A percentile compares a stretch with the other conserved stretches of the same genome.
Evolutionary conservation across 331 rosid species (phyloP).

Genomic region (Erythrophleum ivorense): DNA sequence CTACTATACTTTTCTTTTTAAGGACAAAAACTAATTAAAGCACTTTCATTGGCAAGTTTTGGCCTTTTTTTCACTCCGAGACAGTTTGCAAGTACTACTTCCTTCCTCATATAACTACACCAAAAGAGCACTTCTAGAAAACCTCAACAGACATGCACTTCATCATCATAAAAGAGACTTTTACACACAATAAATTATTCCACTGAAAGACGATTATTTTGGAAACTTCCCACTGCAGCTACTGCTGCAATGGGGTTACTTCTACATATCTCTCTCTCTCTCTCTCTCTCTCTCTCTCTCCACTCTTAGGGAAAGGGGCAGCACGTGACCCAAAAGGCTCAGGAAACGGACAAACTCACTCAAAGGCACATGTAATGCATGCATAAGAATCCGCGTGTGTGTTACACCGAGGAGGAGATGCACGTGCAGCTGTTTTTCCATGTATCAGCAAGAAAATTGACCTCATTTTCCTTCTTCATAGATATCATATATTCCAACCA

Average conservation of each 20-base stretch:
- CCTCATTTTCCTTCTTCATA: too few relatives aligned
- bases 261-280: not conserved
- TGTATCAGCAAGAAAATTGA: not conserved
- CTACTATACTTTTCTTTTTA: not conserved
- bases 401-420: constrained; percentile 32
- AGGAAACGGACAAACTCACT: constrained; percentile 50
- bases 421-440: constrained; percentile 46
- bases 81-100: not conserved
- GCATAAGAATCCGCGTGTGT: constrained; percentile 52
- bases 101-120: not conserved
- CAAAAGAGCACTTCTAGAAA: constrained; percentile 4
- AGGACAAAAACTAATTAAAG: not conserved
- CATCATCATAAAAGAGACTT: too few relatives aligned
- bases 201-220: not conserved
- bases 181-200: too few relatives aligned
- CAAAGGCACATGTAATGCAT: constrained; percentile 48
- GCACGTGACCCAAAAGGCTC: constrained; percentile 28
- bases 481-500: too few relatives aligned
- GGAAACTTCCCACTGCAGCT: constrained; percentile 13
- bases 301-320: not conserved
- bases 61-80: not conserved
- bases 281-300: not conserved
- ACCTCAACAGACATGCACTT: not conserved
- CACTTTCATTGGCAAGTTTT: not conserved
- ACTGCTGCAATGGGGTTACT: not conserved